Percentiles rank a stretch among this genome's conserved stretches.
These are phyloP conservation scores for Parascedosporium putredinis DNA, from an alignment of 2,329 filamentous ascomycete species.

Conservation along the genomic window DNA sequence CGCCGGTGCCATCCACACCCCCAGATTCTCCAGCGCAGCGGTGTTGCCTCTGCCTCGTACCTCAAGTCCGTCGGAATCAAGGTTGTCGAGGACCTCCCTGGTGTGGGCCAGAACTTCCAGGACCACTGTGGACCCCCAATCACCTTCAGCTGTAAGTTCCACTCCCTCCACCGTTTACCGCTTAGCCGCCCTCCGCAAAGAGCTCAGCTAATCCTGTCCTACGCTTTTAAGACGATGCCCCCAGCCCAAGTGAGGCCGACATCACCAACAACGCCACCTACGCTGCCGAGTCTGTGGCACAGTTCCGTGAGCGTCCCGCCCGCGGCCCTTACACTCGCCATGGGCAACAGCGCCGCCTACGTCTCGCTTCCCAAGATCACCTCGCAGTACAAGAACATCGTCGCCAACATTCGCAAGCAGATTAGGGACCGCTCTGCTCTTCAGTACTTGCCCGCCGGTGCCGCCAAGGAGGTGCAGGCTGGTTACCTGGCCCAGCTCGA, in stretches of 20 bases:
- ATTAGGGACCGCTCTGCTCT: slow-evolving; percentile 14
- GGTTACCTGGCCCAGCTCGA: slow-evolving; percentile 18
- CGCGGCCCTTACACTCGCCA: slow-evolving; percentile 25
- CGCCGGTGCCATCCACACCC: slow-evolving; percentile 39
- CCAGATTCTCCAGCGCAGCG: slow-evolving; percentile 39
- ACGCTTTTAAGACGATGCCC: slow-evolving; percentile 12
- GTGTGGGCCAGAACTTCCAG: slow-evolving; percentile 49
- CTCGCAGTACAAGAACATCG: slow-evolving; percentile 13
- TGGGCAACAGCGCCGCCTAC: slow-evolving; percentile 21
- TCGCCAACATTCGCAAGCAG: slow-evolving; percentile 14
- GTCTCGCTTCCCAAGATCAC: slow-evolving; percentile 17
- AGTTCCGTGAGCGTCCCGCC: slow-evolving; percentile 21
- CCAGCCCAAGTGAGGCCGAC: slow-evolving; percentile 13
- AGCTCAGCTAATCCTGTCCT: slow-evolving; percentile 12
- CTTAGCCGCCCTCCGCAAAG: slow-evolving; percentile 10
- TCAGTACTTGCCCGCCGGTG: slow-evolving; percentile 13
- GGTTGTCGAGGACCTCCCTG: slow-evolving; percentile 36
- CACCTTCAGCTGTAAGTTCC: slow-evolving; percentile 10
- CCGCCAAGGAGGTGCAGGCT: slow-evolving; percentile 13
- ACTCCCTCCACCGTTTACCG: neutral
- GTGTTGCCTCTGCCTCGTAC: slow-evolving; percentile 30
- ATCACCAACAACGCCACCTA: slow-evolving; percentile 20
- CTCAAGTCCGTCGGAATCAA: slow-evolving; percentile 30
- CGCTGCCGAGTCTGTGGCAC: slow-evolving; percentile 20
- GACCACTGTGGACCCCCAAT: slow-evolving; percentile 34